Evolutionary conservation across 176 grass and related monocot genomes (phyloP), one percentile per base, ranked within the genome.

Genomic region (Triticum turgidum): DNA sequence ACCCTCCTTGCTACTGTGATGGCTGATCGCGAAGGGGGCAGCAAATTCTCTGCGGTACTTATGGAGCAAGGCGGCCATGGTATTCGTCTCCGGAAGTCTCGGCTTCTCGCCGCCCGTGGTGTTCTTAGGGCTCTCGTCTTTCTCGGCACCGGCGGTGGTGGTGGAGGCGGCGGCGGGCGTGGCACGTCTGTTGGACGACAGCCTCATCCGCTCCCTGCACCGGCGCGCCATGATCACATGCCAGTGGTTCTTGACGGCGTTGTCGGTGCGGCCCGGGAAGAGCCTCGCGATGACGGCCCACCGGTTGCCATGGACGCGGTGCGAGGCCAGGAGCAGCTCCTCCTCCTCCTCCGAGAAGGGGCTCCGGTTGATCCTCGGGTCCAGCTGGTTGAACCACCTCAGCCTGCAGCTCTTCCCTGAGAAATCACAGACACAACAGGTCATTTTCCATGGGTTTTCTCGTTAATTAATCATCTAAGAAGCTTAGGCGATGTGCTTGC

Each of bases 181-280:
- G 35, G 3, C 2, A 3, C 83, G 71, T 27, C 61, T 74, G 24
- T 65, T 83, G 0, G 87, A 77, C 27, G 81, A 72, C 13, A 65
- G 35, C 51, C 88, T 74, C 78, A 69, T 88, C 38, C 85, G 82
- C 80, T 98, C 89, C 78, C 92, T 85, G 80, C 87, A 90, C 56
- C 84, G 86, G 21, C 96, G 78, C 38, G 96, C 96, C 93, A 92
- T 96, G 90, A 98, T 94, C 73, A 98, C 96, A 89, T 98, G 96
- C 96, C 96, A 98, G 83, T 98, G 96, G 79, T 98, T 98, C 90
- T 98, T 98, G 18, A 98, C 94, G 24, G 93, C 96, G 91, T 98
- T 98, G 84, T 98, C 97, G 1, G 97, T 98, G 63, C 97, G 93
- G 7, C 97, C 97, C 2, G 97, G 97, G 87, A 98, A 98, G 24